Base-by-base conservation (phyloP, 2,329 filamentous ascomycete genomes). In the Macroventuria anomochaeta region DNA sequence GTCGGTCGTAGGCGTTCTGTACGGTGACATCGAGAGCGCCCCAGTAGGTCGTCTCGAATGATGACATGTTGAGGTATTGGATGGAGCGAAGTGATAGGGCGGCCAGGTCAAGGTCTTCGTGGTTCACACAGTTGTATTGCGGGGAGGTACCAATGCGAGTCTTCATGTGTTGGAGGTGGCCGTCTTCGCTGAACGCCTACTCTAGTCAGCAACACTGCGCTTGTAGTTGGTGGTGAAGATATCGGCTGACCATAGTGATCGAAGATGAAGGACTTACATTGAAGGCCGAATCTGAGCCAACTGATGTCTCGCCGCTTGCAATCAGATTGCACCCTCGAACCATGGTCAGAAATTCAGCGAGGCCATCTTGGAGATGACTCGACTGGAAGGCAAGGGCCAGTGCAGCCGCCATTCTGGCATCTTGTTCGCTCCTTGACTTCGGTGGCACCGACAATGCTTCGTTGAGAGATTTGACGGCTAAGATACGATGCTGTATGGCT, bases 401-500 rank as follows among this genome's bases (percentile, higher is more conserved):
- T 13, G 71, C 67, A 5, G 73, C 68, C 1, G 71, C 73, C 67
- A 75, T 71, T 46, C 73, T 65, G 5, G 73, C 72, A 53, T 76
- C 73, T 41, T 64, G 61, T 54, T 76, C 73, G 41, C 55, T 62
- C 41, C 62, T 59, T 7, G 61, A 64, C 38, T 67, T 69, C 4
- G 72, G 66, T 13, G 70, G 69, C n/a, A 64, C 59, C 28, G 73
- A 73, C 11, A 76, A 60, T 7, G 73, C 71, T 43, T 73, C 64
- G 37, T 75, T 75, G n/a, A 76, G 61, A 1, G 68, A 68, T 54
- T 81, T 81, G 63, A 89, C 84, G 5, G 88, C 86, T 53, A 87
- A 83, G 46, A 88, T 75, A 17, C 87, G 84, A 69, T 90, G 87
- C 29, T 77, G 77, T 75, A 89, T 83, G 34, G 87, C 86, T 25